Conservation (phyloP, 768 basidiomycete species). For the Pleurotus tuber-regium region DNA sequence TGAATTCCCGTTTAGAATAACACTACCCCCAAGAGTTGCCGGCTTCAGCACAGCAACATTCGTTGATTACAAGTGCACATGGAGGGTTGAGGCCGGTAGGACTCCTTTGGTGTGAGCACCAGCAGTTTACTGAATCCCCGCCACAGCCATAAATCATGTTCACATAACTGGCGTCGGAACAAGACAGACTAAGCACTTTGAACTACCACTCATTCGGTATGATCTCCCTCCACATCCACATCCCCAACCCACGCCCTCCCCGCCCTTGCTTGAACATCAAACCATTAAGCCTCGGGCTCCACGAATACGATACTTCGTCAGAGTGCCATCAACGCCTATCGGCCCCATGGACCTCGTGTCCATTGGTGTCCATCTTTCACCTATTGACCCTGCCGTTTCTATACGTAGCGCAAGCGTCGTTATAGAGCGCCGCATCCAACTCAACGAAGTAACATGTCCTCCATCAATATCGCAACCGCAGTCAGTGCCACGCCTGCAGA, state of each 20-base stretch:
- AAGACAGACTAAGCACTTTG: conserved; percentile 67
- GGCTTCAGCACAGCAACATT: conserved; percentile 72
- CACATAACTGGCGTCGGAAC: conserved; percentile 65
- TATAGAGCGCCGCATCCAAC: conserved; percentile 69
- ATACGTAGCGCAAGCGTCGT: conserved; percentile 63
- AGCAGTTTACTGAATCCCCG: conserved; percentile 17
- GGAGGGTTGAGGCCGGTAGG: conserved; percentile 82
- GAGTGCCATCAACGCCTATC: conserved; percentile 53
- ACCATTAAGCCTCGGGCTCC: conserved; percentile 58
- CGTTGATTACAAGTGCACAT: conserved; percentile 76
- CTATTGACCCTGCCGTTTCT: conserved; percentile 51
- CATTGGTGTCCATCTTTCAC: conserved; percentile 60
- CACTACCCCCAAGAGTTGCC: conserved; percentile 56
- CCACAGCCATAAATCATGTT: conserved; percentile 63
- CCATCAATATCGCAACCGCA: conserved; percentile 21
- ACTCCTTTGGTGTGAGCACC: conserved; percentile 8
- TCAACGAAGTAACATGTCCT: conserved; percentile 39
- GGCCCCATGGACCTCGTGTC: conserved; percentile 75
- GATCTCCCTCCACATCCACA: conserved; percentile 49
- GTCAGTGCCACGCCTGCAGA: conserved; percentile 18
- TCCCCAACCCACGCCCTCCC: conserved; percentile 31
- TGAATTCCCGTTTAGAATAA: conserved; percentile 71
- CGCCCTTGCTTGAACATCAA: conserved; percentile 35
- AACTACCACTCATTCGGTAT: conserved; percentile 70
- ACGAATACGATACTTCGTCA: conserved; percentile 57